A percentile compares a stretch with the other conserved stretches of the same genome.
phyloP scores from a whole-genome alignment of 305 asterid genomes.

The Fraxinus platypoda region DNA sequence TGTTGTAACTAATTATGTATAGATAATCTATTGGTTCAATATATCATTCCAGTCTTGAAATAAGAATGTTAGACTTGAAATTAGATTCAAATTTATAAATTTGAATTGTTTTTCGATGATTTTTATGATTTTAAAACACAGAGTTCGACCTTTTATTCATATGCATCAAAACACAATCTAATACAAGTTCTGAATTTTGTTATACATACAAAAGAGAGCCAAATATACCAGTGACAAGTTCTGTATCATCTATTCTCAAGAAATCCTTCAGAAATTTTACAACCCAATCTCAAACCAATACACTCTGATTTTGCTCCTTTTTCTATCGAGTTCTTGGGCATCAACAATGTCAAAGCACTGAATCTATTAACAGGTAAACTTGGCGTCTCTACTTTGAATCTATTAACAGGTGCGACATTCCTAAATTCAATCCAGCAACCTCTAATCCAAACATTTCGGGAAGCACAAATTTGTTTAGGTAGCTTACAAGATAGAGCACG shows the following conservation, averaged over 20 bases:
- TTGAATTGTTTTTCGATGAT: neutral
- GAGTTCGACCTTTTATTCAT: neutral
- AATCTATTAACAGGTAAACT: conserved; percentile 1
- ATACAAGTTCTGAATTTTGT: neutral
- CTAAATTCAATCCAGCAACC: conserved; percentile 32
- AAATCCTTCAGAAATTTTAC: conserved; percentile 1
- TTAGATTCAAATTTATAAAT: neutral
- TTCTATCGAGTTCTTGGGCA: neutral
- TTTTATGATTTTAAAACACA: neutral
- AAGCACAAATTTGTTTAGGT: conserved; percentile 12
- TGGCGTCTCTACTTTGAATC: conserved; percentile 27
- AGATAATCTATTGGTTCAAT: conserved; percentile 27
- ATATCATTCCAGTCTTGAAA: neutral
- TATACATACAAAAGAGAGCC: neutral
- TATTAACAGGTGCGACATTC: conserved; percentile 35
- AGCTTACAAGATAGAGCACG: conserved; percentile 58
- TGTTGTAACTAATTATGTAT: conserved; percentile 38
- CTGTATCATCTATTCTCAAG: neutral
- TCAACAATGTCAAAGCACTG: conserved; percentile 1
- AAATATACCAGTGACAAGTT: neutral
- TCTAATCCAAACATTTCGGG: conserved; percentile 24
- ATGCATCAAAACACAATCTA: neutral
- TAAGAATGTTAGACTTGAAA: neutral
- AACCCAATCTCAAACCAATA: conserved; percentile 24
- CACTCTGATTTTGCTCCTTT: neutral